These are phyloP conservation scores for Vigna trinervia DNA, from an alignment of 306 rosid species.

Conservation along the genomic window DNA sequence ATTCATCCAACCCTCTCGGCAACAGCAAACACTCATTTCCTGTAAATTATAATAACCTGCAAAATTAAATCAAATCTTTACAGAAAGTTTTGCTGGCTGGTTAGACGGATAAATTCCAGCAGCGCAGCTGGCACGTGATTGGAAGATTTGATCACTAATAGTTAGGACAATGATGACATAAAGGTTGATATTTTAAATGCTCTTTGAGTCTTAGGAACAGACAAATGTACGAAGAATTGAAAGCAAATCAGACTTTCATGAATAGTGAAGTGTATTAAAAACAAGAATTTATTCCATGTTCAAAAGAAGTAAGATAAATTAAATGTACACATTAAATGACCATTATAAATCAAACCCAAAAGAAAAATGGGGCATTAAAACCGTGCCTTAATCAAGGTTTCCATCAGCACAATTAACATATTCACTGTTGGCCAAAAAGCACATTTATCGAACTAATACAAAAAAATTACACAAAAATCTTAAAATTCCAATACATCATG, in stretches of 20 bases:
- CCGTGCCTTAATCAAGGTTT: slow-evolving; percentile 70
- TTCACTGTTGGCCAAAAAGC: slow-evolving; percentile 82
- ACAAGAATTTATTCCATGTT: slow-evolving; percentile 68
- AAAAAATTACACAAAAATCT: slow-evolving; percentile 56
- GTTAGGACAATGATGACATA: slow-evolving; percentile 49
- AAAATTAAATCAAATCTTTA: slow-evolving; percentile 19
- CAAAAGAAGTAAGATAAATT: slow-evolving; percentile 47
- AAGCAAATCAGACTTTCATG: slow-evolving; percentile 54
- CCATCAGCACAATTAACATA: slow-evolving; percentile 66
- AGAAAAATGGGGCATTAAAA: slow-evolving; percentile 49
- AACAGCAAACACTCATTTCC: slow-evolving; percentile 2
- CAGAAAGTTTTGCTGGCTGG: slow-evolving; percentile 20
- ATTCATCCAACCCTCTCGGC: slow-evolving; percentile 21
- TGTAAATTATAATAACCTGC: slow-evolving; percentile 4
- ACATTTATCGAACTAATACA: slow-evolving; percentile 59
- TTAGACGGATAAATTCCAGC: slow-evolving; percentile 37
- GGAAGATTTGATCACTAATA: slow-evolving; percentile 41
- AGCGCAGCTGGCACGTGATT: slow-evolving; percentile 46
- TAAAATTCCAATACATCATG: slow-evolving; percentile 62
- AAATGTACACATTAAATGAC: slow-evolving; percentile 46
- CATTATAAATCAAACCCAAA: slow-evolving; percentile 48
- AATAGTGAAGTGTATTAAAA: slow-evolving; percentile 57
- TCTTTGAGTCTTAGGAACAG: slow-evolving; percentile 38
- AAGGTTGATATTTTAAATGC: slow-evolving; percentile 49
- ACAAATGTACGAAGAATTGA: slow-evolving; percentile 48